phyloP scores from a whole-genome alignment of 208 protist species.

The Phytomonas francai region DNA sequence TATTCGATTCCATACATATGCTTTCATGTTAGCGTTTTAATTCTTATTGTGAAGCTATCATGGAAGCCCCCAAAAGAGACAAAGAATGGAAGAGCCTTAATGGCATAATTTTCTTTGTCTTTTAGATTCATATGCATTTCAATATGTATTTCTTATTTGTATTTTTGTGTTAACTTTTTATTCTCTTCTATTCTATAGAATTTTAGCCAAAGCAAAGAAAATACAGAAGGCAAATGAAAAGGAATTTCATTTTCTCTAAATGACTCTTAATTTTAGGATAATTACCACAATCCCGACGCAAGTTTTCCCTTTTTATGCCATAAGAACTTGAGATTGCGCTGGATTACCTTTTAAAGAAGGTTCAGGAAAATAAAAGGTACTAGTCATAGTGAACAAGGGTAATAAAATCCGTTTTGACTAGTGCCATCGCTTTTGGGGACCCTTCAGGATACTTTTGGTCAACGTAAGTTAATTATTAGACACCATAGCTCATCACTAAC shows the following conservation, averaged over 20 bases:
- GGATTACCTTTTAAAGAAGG: background rate
- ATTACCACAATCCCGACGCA: background rate
- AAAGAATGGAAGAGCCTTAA: background rate
- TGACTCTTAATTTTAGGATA: background rate
- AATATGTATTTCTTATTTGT: constrained; percentile 10
- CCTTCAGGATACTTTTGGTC: background rate
- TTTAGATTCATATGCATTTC: background rate
- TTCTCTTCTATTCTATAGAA: background rate
- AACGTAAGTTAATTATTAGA: background rate
- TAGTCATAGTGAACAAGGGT: background rate
- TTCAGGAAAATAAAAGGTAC: background rate
- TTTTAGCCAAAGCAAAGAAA: background rate
- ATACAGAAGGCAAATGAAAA: background rate
- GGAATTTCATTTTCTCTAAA: background rate
- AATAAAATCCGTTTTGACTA: background rate
- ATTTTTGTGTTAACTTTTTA: background rate
- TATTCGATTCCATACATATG: background rate
- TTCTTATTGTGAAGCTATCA: background rate
- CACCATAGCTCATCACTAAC: background rate
- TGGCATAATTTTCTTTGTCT: background rate
- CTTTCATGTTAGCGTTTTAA: background rate
- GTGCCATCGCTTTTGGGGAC: background rate
- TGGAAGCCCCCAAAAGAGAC: background rate
- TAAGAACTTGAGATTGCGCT: background rate
- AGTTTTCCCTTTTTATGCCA: background rate